These are phyloP conservation scores for Aspergillus sp. DNA, from an alignment of 2,329 filamentous ascomycete genomes.

Conservation along the genomic window DNA sequence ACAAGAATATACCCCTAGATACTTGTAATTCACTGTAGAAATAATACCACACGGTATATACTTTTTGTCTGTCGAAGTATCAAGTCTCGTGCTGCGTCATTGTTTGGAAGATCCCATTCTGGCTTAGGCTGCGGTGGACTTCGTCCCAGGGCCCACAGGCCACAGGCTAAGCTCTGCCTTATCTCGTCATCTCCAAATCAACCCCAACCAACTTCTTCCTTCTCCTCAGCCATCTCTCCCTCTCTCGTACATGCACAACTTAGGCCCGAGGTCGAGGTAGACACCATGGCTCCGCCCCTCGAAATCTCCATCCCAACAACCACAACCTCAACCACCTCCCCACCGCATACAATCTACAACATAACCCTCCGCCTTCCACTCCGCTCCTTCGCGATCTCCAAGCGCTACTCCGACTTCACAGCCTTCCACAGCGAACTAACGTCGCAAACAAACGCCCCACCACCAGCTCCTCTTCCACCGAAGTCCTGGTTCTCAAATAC, in stretches of 20 bases:
- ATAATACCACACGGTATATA: neutral
- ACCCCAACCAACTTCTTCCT: conserved; percentile 2
- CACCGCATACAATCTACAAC: conserved; percentile 65
- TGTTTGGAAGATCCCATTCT: conserved; percentile 8
- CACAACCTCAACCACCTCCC: conserved; percentile 50
- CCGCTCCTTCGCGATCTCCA: conserved; percentile 61
- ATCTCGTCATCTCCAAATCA: conserved; percentile 4
- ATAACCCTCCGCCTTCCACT: conserved; percentile 65
- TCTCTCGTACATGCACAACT: conserved; percentile 6
- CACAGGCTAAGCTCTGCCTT: neutral
- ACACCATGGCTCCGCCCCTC: conserved; percentile 47
- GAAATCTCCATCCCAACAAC: conserved; percentile 57
- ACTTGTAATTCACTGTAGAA: neutral
- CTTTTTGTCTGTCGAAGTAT: neutral
- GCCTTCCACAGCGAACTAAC: conserved; percentile 58
- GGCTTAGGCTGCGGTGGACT: conserved; percentile 10
- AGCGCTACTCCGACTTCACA: conserved; percentile 69
- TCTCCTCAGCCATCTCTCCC: conserved; percentile 9
- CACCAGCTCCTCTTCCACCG: conserved; percentile 59
- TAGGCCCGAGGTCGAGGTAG: neutral
- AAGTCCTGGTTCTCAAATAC: conserved; percentile 67
- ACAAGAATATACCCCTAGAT: neutral
- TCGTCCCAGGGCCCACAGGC: neutral
- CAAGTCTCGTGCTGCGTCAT: conserved; percentile 6
- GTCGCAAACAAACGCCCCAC: conserved; percentile 55